These are phyloP conservation scores for Nematocida major DNA, from an alignment of 371 early-diverging fungal species.

Conservation along the genomic window DNA sequence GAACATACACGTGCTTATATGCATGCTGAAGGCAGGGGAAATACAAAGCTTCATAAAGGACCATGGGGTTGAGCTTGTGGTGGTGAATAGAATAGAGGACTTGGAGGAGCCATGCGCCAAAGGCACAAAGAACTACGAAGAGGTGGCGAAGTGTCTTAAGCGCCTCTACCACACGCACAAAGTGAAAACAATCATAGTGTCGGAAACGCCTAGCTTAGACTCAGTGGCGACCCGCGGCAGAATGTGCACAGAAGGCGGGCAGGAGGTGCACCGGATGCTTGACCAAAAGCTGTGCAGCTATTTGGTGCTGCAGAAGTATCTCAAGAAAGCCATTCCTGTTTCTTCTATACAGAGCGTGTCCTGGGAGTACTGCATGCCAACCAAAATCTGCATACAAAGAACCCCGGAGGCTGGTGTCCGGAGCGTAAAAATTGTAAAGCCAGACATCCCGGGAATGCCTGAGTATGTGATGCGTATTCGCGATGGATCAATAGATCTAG, in stretches of 20 bases:
- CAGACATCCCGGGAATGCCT: not conserved
- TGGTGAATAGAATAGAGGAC: not conserved
- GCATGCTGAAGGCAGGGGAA: not conserved
- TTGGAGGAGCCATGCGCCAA: not conserved
- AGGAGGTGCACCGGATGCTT: too few species aligned
- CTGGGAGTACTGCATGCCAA: constrained; percentile 23
- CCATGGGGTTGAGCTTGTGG: not conserved
- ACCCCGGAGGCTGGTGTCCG: not conserved
- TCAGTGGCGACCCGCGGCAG: not conserved
- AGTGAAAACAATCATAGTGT: not conserved
- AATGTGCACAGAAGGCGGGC: not conserved
- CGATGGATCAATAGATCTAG: too few species aligned
- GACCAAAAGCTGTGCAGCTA: not conserved
- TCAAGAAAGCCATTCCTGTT: not conserved
- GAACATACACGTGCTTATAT: not conserved
- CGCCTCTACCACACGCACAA: not conserved
- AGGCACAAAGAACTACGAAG: not conserved
- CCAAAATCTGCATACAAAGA: not conserved
- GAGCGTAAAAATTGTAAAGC: not conserved
- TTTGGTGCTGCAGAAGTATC: not conserved
- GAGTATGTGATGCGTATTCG: not conserved
- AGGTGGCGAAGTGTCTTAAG: not conserved
- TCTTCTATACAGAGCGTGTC: not conserved
- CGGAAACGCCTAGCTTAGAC: not conserved
- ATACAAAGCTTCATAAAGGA: not conserved